These are phyloP conservation scores for Boeremia exigua DNA, from an alignment of 2,329 filamentous ascomycete genomes.

Conservation along the genomic window DNA sequence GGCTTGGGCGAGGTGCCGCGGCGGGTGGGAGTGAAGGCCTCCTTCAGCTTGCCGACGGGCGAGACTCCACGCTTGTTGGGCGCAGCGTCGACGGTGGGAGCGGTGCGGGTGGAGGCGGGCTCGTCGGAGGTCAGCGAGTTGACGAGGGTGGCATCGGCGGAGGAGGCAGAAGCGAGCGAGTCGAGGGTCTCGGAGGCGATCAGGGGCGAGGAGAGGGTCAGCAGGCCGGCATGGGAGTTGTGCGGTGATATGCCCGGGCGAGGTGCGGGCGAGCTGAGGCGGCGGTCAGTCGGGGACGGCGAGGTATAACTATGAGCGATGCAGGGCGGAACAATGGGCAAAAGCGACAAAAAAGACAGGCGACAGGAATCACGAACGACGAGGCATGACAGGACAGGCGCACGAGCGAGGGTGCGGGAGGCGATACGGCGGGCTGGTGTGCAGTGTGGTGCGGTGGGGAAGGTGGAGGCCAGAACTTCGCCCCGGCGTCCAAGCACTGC, in stretches of 20 bases:
- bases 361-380: constrained; percentile 4
- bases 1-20: constrained; percentile 40
- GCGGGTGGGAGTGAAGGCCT: constrained; percentile 64
- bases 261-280: constrained; percentile 36
- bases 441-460: constrained; percentile 29
- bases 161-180: constrained; percentile 38
- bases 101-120: constrained; percentile 34
- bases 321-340: not conserved
- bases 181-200: constrained; percentile 51
- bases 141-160: constrained; percentile 32
- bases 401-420: constrained; percentile 14
- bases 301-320: constrained; percentile 22
- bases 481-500: constrained; percentile 27
- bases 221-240: constrained; percentile 56
- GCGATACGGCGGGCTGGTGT: constrained; percentile 20
- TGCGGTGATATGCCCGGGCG: constrained; percentile 54
- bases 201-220: constrained; percentile 58
- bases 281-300: constrained; percentile 33
- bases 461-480: constrained; percentile 29
- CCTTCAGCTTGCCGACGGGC: constrained; percentile 73
- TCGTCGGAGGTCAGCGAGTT: constrained; percentile 42
- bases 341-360: not conserved
- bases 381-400: not conserved
- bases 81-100: constrained; percentile 42
- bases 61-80: constrained; percentile 67